Evolutionary conservation across 2,329 filamentous ascomycete genomes (phyloP).

Genomic region (Epichloe amarillans): DNA sequence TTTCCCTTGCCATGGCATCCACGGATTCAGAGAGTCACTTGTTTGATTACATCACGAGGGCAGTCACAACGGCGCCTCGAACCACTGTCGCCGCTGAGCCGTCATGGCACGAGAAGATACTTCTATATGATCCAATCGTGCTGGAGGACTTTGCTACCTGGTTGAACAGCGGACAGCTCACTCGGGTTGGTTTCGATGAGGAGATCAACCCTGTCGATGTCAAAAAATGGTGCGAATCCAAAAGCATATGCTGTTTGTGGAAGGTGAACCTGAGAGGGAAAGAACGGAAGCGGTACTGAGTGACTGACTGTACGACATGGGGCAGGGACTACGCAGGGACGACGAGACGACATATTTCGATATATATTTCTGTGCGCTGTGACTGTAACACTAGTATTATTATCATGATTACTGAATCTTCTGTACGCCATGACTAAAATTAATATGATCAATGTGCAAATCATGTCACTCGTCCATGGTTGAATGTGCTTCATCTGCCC

Average conservation of each 20-base stretch:
- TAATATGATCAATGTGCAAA: too few relatives aligned
- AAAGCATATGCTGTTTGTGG: slow-evolving; percentile 75
- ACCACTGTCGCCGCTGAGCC: slow-evolving; percentile 36
- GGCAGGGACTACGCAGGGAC: background rate
- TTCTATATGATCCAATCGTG: slow-evolving; percentile 84
- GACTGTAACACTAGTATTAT: background rate
- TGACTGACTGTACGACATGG: background rate
- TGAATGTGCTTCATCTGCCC: background rate
- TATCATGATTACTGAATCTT: background rate
- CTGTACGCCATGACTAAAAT: too few relatives aligned
- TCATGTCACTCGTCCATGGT: background rate
- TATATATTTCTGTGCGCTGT: background rate
- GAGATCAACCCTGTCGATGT: slow-evolving; percentile 53
- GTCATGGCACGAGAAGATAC: slow-evolving; percentile 84
- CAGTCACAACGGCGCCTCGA: slow-evolving; percentile 36
- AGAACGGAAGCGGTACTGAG: slow-evolving; percentile 30
- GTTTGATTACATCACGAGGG: slow-evolving; percentile 40
- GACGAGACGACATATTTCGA: background rate
- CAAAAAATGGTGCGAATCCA: slow-evolving; percentile 82
- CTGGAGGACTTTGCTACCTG: slow-evolving; percentile 74
- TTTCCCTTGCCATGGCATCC: slow-evolving; percentile 25
- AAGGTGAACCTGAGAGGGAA: slow-evolving; percentile 40
- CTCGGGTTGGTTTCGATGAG: slow-evolving; percentile 47
- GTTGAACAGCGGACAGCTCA: slow-evolving; percentile 62
- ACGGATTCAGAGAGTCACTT: slow-evolving; percentile 30